A percentile compares a stretch with the other conserved stretches of the same genome.
These are phyloP conservation scores for Cordyceps pruinosa DNA, from an alignment of 2,329 filamentous ascomycete genomes.

Conservation along the genomic window DNA sequence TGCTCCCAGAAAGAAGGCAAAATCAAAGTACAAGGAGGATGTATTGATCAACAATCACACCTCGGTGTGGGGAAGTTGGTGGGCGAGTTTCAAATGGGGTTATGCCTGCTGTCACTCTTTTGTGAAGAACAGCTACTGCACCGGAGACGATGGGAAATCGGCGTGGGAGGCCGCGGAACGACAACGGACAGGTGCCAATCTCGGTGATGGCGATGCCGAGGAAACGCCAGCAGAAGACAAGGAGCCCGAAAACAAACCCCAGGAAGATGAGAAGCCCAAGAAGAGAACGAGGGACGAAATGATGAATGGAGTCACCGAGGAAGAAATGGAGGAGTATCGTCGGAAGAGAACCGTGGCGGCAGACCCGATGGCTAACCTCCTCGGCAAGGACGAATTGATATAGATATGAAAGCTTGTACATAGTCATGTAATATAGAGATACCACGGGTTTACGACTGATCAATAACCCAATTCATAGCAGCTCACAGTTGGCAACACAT, in stretches of 20 bases:
- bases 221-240: slow-evolving; percentile 21
- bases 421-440: slow-evolving; percentile 19
- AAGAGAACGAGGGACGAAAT: slow-evolving; percentile 76
- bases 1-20: slow-evolving; percentile 65
- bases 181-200: slow-evolving; percentile 42
- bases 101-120: slow-evolving; percentile 92
- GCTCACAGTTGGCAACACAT: neutral
- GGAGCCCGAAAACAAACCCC: slow-evolving; percentile 22
- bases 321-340: slow-evolving; percentile 80
- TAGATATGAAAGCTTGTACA: slow-evolving; percentile 21
- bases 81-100: slow-evolving; percentile 91
- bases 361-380: slow-evolving; percentile 80
- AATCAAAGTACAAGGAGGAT: slow-evolving; percentile 90
- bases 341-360: slow-evolving; percentile 64
- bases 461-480: neutral
- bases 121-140: slow-evolving; percentile 96
- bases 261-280: slow-evolving; percentile 35
- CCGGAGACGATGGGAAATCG: slow-evolving; percentile 76
- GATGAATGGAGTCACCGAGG: slow-evolving; percentile 69
- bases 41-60: slow-evolving; percentile 85
- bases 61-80: slow-evolving; percentile 95
- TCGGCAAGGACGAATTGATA: slow-evolving; percentile 63
- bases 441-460: neutral
- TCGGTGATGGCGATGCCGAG: slow-evolving; percentile 21
- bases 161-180: slow-evolving; percentile 72